These are phyloP conservation scores for Thielaviopsis punctulata DNA, from an alignment of 2,329 filamentous ascomycete species.

Conservation along the genomic window DNA sequence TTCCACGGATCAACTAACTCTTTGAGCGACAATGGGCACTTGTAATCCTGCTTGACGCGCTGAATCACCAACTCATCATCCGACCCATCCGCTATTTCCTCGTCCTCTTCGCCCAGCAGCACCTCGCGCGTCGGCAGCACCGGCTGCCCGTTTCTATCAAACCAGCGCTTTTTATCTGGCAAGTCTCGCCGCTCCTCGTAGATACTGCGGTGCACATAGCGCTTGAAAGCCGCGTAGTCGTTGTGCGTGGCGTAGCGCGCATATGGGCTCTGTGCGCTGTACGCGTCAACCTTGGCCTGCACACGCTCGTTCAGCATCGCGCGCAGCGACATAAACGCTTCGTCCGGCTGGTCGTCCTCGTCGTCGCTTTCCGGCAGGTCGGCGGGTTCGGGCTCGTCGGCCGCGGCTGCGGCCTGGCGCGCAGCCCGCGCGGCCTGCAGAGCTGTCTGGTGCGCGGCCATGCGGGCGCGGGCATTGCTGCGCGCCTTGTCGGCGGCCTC, in stretches of 20 bases:
- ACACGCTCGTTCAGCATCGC: neutral
- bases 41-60: constrained; percentile 44
- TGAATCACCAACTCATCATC: constrained; percentile 55
- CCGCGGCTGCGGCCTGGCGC: too few relatives aligned
- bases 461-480: constrained; percentile 15
- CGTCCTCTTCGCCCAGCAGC: constrained; percentile 18
- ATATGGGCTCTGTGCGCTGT: constrained; percentile 21
- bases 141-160: constrained; percentile 28
- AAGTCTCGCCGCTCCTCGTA: constrained; percentile 32
- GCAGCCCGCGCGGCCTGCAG: neutral
- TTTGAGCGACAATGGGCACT: constrained; percentile 51
- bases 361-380: neutral
- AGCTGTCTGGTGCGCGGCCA: neutral
- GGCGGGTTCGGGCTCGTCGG: neutral
- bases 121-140: constrained; percentile 15
- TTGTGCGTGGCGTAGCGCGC: constrained; percentile 38
- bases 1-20: constrained; percentile 50
- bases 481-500: constrained; percentile 18
- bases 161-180: constrained; percentile 38
- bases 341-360: neutral
- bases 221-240: constrained; percentile 42
- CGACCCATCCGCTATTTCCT: constrained; percentile 31
- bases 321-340: neutral
- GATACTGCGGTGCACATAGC: constrained; percentile 36
- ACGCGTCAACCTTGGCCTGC: constrained; percentile 12